A percentile compares a stretch with the other conserved stretches of the same genome.
These are phyloP conservation scores for Kurtzmaniella quercitrusa DNA, from an alignment of 1,139 yeast genomes.

Conservation along the genomic window DNA sequence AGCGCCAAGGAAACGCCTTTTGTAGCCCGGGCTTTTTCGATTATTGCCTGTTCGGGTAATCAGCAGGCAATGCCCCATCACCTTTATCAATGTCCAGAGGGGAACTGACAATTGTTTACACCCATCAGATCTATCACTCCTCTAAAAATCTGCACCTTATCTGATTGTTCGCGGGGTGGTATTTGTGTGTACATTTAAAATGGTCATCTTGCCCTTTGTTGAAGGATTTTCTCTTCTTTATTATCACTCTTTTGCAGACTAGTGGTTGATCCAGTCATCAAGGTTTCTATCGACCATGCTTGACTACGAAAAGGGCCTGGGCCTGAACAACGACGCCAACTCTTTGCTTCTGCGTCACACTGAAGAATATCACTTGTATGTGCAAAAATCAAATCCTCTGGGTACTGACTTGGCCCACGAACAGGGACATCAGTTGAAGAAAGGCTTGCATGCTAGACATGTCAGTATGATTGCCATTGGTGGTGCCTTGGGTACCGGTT, in stretches of 20 bases:
- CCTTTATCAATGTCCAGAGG: neutral
- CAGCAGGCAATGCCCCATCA: neutral
- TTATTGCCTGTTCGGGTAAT: neutral
- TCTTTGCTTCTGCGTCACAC: constrained; percentile 42
- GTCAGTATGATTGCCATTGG: constrained; percentile 68
- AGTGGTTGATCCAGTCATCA: too few relatives aligned
- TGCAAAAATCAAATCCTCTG: constrained; percentile 42
- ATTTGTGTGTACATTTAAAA: neutral
- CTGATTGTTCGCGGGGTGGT: neutral
- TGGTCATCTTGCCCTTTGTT: neutral
- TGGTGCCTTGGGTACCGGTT: constrained; percentile 60
- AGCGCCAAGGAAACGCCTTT: neutral
- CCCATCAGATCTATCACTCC: neutral
- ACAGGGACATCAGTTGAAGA: constrained; percentile 54
- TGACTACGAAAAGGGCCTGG: constrained; percentile 19
- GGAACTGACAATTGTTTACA: neutral
- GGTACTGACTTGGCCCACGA: constrained; percentile 24
- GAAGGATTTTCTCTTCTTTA: neutral
- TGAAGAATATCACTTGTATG: constrained; percentile 45
- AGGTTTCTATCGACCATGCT: neutral
- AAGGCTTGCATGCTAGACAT: constrained; percentile 65
- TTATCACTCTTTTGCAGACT: too few relatives aligned
- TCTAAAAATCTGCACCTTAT: neutral
- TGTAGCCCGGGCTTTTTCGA: neutral
- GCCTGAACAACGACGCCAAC: constrained; percentile 18